phyloP scores from a whole-genome alignment of 1,284 basidiomycete species.

The Sparassis latifolia region DNA sequence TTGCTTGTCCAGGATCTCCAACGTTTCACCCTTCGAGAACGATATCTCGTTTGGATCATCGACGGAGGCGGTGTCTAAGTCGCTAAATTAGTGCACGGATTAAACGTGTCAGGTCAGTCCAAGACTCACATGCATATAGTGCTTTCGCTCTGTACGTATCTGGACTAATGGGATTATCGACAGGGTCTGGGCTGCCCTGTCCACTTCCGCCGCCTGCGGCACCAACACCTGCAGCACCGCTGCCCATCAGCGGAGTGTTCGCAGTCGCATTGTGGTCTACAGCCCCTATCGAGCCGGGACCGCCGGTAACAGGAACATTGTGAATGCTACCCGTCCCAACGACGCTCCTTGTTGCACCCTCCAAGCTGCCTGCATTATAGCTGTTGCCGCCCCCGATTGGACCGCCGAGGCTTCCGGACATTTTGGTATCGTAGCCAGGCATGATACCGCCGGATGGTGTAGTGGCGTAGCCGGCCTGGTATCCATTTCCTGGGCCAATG shows the following conservation, averaged over 20 bases:
- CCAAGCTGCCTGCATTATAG: constrained; percentile 40
- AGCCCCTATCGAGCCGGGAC: constrained; percentile 39
- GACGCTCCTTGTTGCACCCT: constrained; percentile 33
- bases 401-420: constrained; percentile 38
- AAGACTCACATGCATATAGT: constrained; percentile 73
- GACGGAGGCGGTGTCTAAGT: constrained; percentile 76
- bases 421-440: constrained; percentile 55
- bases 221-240: constrained; percentile 47
- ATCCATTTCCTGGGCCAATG: constrained; percentile 56
- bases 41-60: constrained; percentile 97
- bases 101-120: background rate
- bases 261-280: constrained; percentile 41
- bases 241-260: constrained; percentile 57
- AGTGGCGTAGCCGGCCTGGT: constrained; percentile 42
- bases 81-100: background rate
- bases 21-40: constrained; percentile 88
- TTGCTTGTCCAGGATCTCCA: constrained; percentile 91
- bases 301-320: constrained; percentile 31
- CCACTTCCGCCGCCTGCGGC: constrained; percentile 35
- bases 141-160: constrained; percentile 74
- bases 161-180: constrained; percentile 3
- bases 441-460: constrained; percentile 43
- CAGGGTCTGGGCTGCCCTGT: constrained; percentile 14
- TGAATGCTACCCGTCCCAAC: constrained; percentile 34
- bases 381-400: constrained; percentile 58